A percentile compares a stretch with the other conserved stretches of the same genome.
Evolutionary conservation across 768 basidiomycete genomes (phyloP).

Genomic region (Lentinula sp.): DNA sequence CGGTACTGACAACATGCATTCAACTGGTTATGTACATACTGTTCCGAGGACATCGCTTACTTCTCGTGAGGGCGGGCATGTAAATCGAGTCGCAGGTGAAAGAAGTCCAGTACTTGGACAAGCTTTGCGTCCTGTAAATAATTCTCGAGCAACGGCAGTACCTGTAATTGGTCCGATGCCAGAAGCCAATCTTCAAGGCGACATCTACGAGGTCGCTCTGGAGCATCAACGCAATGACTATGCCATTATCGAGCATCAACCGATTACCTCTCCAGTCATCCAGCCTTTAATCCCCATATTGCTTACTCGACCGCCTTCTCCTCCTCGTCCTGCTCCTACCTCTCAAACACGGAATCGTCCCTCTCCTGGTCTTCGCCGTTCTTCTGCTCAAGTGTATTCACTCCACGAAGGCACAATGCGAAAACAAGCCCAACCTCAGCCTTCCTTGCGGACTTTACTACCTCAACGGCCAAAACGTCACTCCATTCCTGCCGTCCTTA

Average conservation of each 20-base stretch:
- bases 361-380: conserved; percentile 10
- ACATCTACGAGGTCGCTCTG: too few species aligned
- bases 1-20: conserved; percentile 15
- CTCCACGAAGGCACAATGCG: conserved; percentile 8
- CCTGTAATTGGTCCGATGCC: conserved; percentile 4
- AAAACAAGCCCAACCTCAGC: conserved; percentile 8
- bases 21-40: conserved; percentile 1
- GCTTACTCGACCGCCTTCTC: neutral
- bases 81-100: conserved; percentile 8
- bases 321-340: conserved; percentile 3
- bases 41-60: neutral
- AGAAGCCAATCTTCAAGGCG: neutral
- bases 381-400: conserved; percentile 14
- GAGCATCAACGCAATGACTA: neutral
- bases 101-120: neutral
- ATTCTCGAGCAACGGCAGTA: neutral
- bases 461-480: neutral
- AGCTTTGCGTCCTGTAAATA: neutral
- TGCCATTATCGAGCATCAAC: neutral
- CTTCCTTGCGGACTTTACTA: conserved; percentile 7
- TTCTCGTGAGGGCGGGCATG: neutral
- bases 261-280: too few species aligned
- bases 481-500: neutral
- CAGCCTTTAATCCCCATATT: too few species aligned
- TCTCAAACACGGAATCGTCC: neutral